A percentile compares a stretch with the other conserved stretches of the same genome.
Evolutionary conservation across 345 rosid genomes (phyloP).

Genomic region (Ailanthus altissimus): DNA sequence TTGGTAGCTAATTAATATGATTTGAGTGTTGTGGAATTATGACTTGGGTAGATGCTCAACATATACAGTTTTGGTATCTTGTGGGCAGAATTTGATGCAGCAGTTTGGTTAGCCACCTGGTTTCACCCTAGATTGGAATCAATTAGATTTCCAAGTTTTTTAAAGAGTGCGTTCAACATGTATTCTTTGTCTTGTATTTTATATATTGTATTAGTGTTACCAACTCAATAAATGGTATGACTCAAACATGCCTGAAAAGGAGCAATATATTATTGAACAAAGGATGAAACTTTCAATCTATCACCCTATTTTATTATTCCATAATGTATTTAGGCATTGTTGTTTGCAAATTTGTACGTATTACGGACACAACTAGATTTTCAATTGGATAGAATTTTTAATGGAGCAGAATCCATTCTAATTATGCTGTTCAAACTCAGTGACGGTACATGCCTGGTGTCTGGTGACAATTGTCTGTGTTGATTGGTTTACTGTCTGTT

Average conservation of each 20-base stretch:
- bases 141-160: background rate
- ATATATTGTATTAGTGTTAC: background rate
- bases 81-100: background rate
- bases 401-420: background rate
- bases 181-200: background rate
- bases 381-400: background rate
- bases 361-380: background rate
- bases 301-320: background rate
- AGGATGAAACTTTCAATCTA: background rate
- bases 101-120: background rate
- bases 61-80: background rate
- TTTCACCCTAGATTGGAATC: background rate
- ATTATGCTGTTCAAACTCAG: background rate
- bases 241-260: background rate
- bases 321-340: background rate
- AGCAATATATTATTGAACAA: background rate
- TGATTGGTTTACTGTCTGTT: background rate
- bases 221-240: conserved; percentile 2
- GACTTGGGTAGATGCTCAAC: background rate
- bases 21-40: background rate
- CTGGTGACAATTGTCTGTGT: background rate
- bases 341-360: background rate
- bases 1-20: too few species aligned
- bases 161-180: background rate
- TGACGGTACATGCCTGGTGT: too few species aligned